Base-by-base conservation (phyloP, 1,284 basidiomycete species). In the Thelephora terrestris region DNA sequence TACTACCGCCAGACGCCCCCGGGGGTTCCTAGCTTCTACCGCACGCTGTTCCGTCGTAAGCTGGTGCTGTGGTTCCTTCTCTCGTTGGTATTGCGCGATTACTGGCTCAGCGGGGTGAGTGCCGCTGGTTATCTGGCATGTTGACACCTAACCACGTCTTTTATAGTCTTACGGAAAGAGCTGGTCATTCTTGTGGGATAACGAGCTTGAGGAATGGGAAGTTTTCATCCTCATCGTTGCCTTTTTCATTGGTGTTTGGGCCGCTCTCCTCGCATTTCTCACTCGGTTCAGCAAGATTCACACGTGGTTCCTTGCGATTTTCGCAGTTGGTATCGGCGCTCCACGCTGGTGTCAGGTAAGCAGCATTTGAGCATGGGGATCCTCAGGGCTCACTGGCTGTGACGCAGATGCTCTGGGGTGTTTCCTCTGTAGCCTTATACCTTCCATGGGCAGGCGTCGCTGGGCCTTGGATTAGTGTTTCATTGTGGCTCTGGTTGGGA, bases 241-340 rank as follows among this genome's bases (percentile, higher is more conserved):
- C 23, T 95, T 95, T 77, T 95, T 95, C 68, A 66, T 94, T 52
- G 79, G 78, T 49, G 76, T 94, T 44, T 95, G 91, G 91, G 86
- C 74, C 12, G 58, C 78, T 10, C 70, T 89, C 65, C 71, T 95
- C 63, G 63, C 75, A 47, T 69, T 91, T 47, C 71, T 95, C 59
- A 94, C 88, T 16, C 75, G 82, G 57, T 82, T 92, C 66, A 88
- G 86, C 60, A 94, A 92, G 68, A 88, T 87, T 5, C 91, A 95
- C 62, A 93, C 91, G 9, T 95, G 91, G 91, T 70, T 95, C n/a
- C 69, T 95, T 44, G 89, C 91, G 48, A 87, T 95, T 16, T 95
- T 95, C 58, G 91, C 91, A 7, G 90, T 95, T 49, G 91, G 91
- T 58, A 75, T 95, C 46, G 91, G 91, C 47, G 88, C 89, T 27